Percentiles rank a stretch among this genome's conserved stretches.
Conservation (phyloP, 2,329 filamentous ascomycete genomes). For the Alternaria postmessia region DNA sequence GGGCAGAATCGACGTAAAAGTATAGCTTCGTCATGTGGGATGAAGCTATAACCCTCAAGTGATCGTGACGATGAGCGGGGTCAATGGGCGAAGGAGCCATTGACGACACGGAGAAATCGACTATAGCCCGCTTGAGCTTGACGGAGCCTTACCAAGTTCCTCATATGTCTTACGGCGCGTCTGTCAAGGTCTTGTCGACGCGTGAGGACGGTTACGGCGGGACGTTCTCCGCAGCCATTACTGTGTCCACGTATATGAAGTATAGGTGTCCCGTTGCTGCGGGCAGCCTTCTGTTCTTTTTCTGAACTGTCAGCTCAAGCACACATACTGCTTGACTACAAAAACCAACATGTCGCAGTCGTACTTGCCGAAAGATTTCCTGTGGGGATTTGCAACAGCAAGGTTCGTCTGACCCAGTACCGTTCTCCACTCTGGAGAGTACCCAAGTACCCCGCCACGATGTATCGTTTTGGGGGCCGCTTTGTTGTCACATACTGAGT, state of each 20-base stretch:
- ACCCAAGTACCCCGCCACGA: slow-evolving; percentile 31
- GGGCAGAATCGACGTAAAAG: slow-evolving; percentile 43
- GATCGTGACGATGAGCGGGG: slow-evolving; percentile 27
- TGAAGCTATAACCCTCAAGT: slow-evolving; percentile 24
- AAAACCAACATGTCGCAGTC: slow-evolving; percentile 45
- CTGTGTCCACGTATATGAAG: slow-evolving; percentile 42
- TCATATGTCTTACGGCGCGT: slow-evolving; percentile 37
- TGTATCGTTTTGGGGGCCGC: slow-evolving; percentile 9
- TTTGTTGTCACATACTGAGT: slow-evolving; percentile 29
- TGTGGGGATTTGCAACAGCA: slow-evolving; percentile 55
- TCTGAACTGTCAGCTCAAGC: slow-evolving; percentile 16
- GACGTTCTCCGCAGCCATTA: slow-evolving; percentile 45
- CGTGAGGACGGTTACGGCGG: slow-evolving; percentile 48
- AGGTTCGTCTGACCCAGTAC: slow-evolving; percentile 43
- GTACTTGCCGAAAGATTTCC: slow-evolving; percentile 50
- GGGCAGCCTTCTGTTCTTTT: slow-evolving; percentile 10
- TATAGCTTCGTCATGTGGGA: slow-evolving; percentile 33
- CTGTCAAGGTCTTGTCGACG: slow-evolving; percentile 37
- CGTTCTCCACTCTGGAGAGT: slow-evolving; percentile 20
- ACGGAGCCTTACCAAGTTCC: slow-evolving; percentile 28
- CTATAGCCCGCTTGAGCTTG: slow-evolving; percentile 25
- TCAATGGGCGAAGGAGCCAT: slow-evolving; percentile 24
- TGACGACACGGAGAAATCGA: slow-evolving; percentile 31
- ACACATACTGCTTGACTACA: slow-evolving; percentile 12
- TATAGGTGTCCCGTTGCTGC: slow-evolving; percentile 29